These are phyloP conservation scores for Cicer bijugum DNA, from an alignment of 306 rosid genomes.

Conservation along the genomic window DNA sequence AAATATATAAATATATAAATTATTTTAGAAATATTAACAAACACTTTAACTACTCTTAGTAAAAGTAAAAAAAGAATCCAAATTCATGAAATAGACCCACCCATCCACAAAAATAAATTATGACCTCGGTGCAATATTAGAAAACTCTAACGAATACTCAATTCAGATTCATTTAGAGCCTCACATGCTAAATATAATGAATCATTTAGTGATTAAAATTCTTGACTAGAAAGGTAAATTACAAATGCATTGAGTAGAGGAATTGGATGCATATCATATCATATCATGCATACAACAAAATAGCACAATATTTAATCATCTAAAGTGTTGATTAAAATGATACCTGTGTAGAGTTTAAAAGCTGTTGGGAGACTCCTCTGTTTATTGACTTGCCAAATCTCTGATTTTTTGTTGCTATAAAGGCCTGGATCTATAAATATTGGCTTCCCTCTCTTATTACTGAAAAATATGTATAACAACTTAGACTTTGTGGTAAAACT, in stretches of 20 bases:
- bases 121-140: background rate
- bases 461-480: conserved; percentile 42
- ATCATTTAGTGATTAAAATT: conserved; percentile 6
- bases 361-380: conserved; percentile 81
- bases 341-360: conserved; percentile 93
- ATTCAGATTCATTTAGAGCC: background rate
- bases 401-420: conserved; percentile 80
- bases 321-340: background rate
- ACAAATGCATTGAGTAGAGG: conserved; percentile 1
- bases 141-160: conserved; percentile 12
- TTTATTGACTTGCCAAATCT: conserved; percentile 77
- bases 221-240: background rate
- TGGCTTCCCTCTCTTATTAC: conserved; percentile 93
- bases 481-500: background rate
- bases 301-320: background rate
- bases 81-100: background rate
- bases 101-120: background rate
- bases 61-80: too few relatives aligned
- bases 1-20: too few relatives aligned
- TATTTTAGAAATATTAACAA: too few relatives aligned
- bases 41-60: too few relatives aligned
- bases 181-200: conserved; percentile 22
- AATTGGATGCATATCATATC: background rate
- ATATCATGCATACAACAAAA: background rate
- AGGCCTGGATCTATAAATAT: conserved; percentile 83